These are phyloP conservation scores for Mallotus japonicus DNA, from an alignment of 441 rosid species.

Conservation along the genomic window DNA sequence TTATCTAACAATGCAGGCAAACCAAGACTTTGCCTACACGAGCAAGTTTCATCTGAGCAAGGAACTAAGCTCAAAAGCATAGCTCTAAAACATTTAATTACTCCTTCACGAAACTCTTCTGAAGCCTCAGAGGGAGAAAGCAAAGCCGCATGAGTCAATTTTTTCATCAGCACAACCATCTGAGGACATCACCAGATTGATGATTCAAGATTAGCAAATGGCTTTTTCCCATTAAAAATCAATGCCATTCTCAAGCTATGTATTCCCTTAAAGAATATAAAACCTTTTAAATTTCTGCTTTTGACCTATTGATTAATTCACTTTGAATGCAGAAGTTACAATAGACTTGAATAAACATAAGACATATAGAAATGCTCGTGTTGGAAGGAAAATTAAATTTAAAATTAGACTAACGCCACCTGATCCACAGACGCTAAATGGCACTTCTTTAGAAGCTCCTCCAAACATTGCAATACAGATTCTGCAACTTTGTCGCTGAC, in stretches of 20 bases:
- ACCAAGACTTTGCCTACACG: conserved; percentile 51
- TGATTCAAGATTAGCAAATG: no score
- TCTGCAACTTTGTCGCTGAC: conserved; percentile 86
- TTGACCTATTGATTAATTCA: not conserved
- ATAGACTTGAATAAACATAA: not conserved
- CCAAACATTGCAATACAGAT: conserved; percentile 72
- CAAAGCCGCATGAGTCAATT: conserved; percentile 69
- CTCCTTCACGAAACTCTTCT: conserved; percentile 94
- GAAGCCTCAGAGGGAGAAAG: conserved; percentile 75
- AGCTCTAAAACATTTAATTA: conserved; percentile 74
- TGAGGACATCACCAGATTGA: conserved; percentile 29
- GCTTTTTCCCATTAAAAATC: not conserved
- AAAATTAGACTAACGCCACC: conserved; percentile 38
- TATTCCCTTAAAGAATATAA: not conserved
- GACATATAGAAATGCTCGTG: not conserved
- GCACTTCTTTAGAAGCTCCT: conserved; percentile 78
- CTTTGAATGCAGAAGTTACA: not conserved
- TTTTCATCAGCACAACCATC: conserved; percentile 83
- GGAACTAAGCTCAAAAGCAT: conserved; percentile 51
- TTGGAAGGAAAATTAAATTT: not conserved
- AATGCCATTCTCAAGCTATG: no score
- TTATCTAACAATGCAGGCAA: conserved; percentile 54
- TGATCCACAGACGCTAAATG: conserved; percentile 65
- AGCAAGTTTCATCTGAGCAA: conserved; percentile 63
- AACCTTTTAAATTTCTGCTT: not conserved